A percentile compares a stretch with the other conserved stretches of the same genome.
These are phyloP conservation scores for Hyaloscypha finlandica DNA, from an alignment of 495 filamentous ascomycete species.

Conservation along the genomic window DNA sequence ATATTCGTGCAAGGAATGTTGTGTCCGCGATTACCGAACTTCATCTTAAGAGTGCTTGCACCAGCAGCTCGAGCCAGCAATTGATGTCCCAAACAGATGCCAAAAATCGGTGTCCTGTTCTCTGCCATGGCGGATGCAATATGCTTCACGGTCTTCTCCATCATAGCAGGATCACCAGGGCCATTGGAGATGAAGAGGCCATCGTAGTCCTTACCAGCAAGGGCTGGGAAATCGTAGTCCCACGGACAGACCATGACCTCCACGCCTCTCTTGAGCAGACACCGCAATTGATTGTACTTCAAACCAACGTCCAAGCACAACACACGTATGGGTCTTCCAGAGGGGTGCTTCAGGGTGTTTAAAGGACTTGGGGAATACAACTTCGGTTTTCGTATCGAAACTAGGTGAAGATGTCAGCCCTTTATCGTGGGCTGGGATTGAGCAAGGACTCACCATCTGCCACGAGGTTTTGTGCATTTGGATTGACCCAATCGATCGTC, in stretches of 20 bases:
- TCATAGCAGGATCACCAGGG: constrained; percentile 88
- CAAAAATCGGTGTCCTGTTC: constrained; percentile 85
- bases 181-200: constrained; percentile 98
- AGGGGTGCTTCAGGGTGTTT: constrained; percentile 76
- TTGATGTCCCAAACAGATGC: constrained; percentile 96
- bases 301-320: constrained; percentile 94
- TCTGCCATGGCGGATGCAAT: constrained; percentile 70
- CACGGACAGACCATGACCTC: constrained; percentile 94
- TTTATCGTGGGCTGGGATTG: constrained; percentile 12
- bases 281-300: constrained; percentile 96
- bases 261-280: constrained; percentile 85
- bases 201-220: constrained; percentile 81
- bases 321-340: constrained; percentile 80
- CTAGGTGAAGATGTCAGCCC: constrained; percentile 50
- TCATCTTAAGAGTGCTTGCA: constrained; percentile 90
- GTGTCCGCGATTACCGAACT: constrained; percentile 97
- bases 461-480: constrained; percentile 89
- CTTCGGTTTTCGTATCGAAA: constrained; percentile 81
- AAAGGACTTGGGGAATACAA: constrained; percentile 72
- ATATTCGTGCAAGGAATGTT: constrained; percentile 98
- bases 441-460: constrained; percentile 74
- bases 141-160: constrained; percentile 73
- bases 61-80: constrained; percentile 89
- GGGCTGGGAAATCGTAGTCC: constrained; percentile 84
- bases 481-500: constrained; percentile 81